phyloP scores from a whole-genome alignment of 2,329 filamentous ascomycete genomes.

The Ophiostoma sp. region DNA sequence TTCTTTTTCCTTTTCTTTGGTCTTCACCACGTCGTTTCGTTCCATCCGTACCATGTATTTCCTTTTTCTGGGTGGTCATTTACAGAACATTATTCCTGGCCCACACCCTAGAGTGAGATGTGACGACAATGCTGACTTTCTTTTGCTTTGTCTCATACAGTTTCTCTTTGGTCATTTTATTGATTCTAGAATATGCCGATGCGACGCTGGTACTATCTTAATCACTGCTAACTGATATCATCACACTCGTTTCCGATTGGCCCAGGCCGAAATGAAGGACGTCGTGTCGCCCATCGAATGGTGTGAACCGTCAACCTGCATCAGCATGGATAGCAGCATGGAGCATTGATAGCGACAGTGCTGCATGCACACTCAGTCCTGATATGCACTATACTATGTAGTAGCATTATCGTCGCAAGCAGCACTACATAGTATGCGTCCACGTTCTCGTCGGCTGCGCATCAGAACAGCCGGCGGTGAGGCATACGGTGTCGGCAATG shows the following conservation, averaged over 20 bases:
- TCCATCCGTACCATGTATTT: neutral
- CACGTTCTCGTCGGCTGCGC: neutral
- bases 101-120: neutral
- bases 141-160: neutral
- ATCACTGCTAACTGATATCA: neutral
- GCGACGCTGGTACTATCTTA: neutral
- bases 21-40: neutral
- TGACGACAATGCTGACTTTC: conserved; percentile 1
- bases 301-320: neutral
- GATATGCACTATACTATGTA: neutral
- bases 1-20: neutral
- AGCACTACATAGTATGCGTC: neutral
- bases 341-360: neutral
- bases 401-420: neutral
- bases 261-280: conserved; percentile 15
- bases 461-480: conserved; percentile 1
- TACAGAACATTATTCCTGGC: neutral
- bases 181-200: neutral
- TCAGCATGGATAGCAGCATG: neutral
- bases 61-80: neutral
- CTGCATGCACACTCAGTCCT: neutral
- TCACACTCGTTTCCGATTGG: conserved; percentile 17
- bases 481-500: neutral
- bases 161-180: neutral
- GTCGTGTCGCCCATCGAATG: neutral